Conservation (phyloP, 192 early-diverging fungal species). For the Rhizophlyctis rosea region DNA sequence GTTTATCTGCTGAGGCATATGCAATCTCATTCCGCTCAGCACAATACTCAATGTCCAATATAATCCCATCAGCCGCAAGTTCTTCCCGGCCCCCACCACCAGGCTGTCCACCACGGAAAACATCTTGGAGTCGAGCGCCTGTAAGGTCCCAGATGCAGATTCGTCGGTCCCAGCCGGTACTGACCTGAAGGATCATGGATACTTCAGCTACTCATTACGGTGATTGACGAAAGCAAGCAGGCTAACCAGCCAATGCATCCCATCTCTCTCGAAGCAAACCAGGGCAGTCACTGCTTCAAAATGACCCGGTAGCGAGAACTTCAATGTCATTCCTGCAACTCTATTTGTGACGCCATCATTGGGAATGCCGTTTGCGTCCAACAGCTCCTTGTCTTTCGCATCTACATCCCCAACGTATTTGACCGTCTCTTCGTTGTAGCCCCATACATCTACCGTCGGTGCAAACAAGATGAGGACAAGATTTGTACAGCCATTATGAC, state of each 20-base stretch:
- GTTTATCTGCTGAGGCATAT: slow-evolving; percentile 51
- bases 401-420: slow-evolving; percentile 32
- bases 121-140: slow-evolving; percentile 35
- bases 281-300: slow-evolving; percentile 51
- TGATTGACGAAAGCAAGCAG: too few species aligned
- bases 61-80: slow-evolving; percentile 58
- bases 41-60: slow-evolving; percentile 50
- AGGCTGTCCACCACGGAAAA: slow-evolving; percentile 38
- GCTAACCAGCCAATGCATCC: slow-evolving; percentile 48
- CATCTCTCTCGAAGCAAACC: slow-evolving; percentile 41
- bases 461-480: background rate
- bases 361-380: slow-evolving; percentile 4
- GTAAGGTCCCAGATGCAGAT: slow-evolving; percentile 52
- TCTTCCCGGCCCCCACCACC: slow-evolving; percentile 44
- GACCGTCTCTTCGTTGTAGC: slow-evolving; percentile 55
- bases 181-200: slow-evolving; percentile 28
- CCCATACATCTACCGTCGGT: slow-evolving; percentile 42
- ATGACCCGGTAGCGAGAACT: slow-evolving; percentile 48
- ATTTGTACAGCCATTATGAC: slow-evolving; percentile 13
- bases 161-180: slow-evolving; percentile 56
- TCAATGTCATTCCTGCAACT: slow-evolving; percentile 54
- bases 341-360: slow-evolving; percentile 49
- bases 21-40: slow-evolving; percentile 53
- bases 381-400: slow-evolving; percentile 19
- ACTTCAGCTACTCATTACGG: too few species aligned